Evolutionary conservation across 2,329 filamentous ascomycete species (phyloP), one percentile per base, ranked within the genome.

Genomic region (Aspergillus piperis): DNA sequence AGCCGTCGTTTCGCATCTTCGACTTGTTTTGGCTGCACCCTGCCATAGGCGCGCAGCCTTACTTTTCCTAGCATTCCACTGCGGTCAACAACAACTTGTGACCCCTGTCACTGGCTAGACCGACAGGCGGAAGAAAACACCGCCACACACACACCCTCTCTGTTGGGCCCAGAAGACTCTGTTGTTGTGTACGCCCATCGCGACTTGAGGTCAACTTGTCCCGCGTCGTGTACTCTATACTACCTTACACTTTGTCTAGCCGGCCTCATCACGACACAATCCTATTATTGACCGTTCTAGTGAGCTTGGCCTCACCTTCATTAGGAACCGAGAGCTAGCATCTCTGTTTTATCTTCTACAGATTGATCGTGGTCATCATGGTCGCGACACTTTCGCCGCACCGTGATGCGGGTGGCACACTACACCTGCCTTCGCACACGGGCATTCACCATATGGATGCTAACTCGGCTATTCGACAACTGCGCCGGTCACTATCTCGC

Each of bases 381-480:
- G 78, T 81, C 65, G 77, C 78, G 63, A 80, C 78, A 54, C 80
- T 80, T 64, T 81, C 79, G 67, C 78, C 79, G 62, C 79, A 81
- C 69, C 78, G 77, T 62, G 78, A 81, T 73, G 77, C 77, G 52
- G 90, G 90, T 73, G 91, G 91, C 71, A 94, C 91, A 61, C 83
- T 96, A 70, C 92, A 95, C 71, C 83, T 96, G 69, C 88, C 92
- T 65, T 96, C 93, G 63, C 93, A 94, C 60, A 94, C 90, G 51
- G 88, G 91, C 70, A 86, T 87, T 63, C 90, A 91, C 75, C 89
- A 90, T 77, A 89, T 94, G 70, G 91, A 96, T 80, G 87, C 91
- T 65, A 89, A 90, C 63, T 88, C 90, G 54, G 89, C 90, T 61
- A 90, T 96, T 64, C 86, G 91, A 72, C 90, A 92, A 70, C 82